A percentile compares a stretch with the other conserved stretches of the same genome.
Evolutionary conservation across 2,329 filamentous ascomycete species (phyloP).

Genomic region (Colletotrichum sp.): DNA sequence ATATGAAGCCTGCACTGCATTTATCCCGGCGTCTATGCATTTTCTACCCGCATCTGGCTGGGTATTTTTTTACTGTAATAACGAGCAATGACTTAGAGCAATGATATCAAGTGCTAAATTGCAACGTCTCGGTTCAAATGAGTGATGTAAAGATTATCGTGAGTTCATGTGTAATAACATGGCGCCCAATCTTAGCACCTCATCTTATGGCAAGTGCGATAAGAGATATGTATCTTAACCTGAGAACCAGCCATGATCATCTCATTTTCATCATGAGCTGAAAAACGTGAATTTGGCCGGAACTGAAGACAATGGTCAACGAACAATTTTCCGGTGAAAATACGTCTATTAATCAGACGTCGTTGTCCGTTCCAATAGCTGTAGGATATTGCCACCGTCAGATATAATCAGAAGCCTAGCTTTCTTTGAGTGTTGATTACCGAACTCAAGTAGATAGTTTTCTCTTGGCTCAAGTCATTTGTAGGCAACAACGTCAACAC

Average conservation of each 20-base stretch:
- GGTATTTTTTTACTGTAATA: constrained; percentile 2
- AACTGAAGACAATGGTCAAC: rapidly evolving
- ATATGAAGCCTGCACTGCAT: background rate
- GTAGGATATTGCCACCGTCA: background rate
- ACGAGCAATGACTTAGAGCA: constrained; percentile 15
- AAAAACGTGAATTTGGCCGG: too few relatives aligned
- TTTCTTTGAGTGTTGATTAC: background rate
- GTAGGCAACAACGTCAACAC: background rate
- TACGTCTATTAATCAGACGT: background rate
- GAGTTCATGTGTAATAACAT: background rate
- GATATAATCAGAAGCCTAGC: background rate
- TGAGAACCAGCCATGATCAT: background rate
- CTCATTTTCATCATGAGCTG: background rate
- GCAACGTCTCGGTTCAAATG: background rate
- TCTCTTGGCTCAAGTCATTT: background rate
- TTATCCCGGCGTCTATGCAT: constrained; percentile 5
- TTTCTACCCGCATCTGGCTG: background rate
- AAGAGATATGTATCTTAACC: background rate
- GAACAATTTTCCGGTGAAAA: background rate
- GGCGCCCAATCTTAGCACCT: background rate
- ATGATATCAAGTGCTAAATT: background rate
- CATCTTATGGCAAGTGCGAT: background rate
- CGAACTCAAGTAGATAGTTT: background rate
- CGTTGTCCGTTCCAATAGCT: too few relatives aligned
- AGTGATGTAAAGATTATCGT: background rate